Evolutionary conservation across 2,329 filamentous ascomycete genomes (phyloP).

Genomic region (Aspergillus fumigatus): DNA sequence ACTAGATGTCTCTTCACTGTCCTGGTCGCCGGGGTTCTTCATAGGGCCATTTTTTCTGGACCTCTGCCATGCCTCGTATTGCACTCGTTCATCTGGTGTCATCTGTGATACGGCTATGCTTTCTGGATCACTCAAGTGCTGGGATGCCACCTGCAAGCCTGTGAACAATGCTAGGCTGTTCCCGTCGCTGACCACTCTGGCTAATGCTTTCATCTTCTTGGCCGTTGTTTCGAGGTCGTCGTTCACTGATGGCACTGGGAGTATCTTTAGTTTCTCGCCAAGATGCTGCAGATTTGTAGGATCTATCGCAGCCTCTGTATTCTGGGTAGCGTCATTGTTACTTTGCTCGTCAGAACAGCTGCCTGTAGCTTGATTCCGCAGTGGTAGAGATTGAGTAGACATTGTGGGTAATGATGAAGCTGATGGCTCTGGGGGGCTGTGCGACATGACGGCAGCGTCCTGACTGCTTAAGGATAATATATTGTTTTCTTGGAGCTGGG

Average conservation of each 20-base stretch:
- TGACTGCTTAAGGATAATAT: neutral
- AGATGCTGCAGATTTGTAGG: constrained; percentile 2
- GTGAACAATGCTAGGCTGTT: constrained; percentile 20
- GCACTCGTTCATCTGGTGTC: constrained; percentile 7
- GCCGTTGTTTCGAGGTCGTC: constrained; percentile 16
- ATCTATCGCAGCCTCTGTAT: neutral
- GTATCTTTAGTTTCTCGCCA: constrained; percentile 5
- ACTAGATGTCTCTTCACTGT: neutral
- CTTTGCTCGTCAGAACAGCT: neutral
- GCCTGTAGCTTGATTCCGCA: neutral
- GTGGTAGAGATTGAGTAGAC: neutral
- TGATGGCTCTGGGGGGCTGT: neutral
- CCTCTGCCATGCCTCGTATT: constrained; percentile 16
- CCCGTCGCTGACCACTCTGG: constrained; percentile 10
- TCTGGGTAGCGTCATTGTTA: neutral
- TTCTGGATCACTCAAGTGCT: constrained; percentile 6
- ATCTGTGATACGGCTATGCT: constrained; percentile 11
- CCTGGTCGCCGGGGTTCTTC: neutral
- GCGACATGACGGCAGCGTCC: neutral
- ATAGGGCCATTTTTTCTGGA: neutral
- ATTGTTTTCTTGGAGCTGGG: neutral
- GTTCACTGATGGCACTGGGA: constrained; percentile 10
- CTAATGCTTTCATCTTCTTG: constrained; percentile 13
- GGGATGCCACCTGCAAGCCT: constrained; percentile 10
- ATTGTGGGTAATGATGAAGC: neutral